phyloP scores from a whole-genome alignment of 257 asterid genomes.

The Solanum chmielewskii region DNA sequence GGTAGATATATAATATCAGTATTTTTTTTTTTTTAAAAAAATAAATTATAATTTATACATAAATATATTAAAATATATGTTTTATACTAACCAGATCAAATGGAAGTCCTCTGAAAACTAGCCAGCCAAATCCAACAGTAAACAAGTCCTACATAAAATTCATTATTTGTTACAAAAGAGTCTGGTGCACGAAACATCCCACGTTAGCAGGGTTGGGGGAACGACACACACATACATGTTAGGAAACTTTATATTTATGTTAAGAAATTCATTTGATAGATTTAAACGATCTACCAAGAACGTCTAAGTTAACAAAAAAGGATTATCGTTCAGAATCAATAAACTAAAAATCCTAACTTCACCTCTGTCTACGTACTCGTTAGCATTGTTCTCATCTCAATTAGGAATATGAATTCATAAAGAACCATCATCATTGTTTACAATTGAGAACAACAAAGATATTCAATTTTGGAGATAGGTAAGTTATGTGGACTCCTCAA shows the following conservation, averaged over 20 bases:
- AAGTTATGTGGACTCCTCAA: too few species aligned
- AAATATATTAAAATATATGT: not conserved
- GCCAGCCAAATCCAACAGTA: conserved; percentile 13
- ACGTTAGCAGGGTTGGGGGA: not conserved
- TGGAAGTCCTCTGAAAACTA: conserved; percentile 12
- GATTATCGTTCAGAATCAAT: not conserved
- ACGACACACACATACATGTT: not conserved
- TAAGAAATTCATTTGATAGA: not conserved
- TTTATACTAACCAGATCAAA: conserved; percentile 7
- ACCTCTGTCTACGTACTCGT: not conserved
- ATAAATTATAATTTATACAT: not conserved
- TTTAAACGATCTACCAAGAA: not conserved
- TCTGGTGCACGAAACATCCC: not conserved
- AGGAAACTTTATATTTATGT: not conserved
- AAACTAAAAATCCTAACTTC: not conserved
- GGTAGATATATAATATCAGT: not conserved
- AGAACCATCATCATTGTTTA: not conserved
- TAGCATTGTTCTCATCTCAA: not conserved
- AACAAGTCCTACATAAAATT: not conserved
- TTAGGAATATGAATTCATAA: not conserved
- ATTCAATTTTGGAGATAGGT: not conserved
- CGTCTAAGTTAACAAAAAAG: not conserved
- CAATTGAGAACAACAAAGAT: not conserved
- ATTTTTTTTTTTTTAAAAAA: not conserved
- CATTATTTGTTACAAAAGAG: not conserved